A percentile compares a stretch with the other conserved stretches of the same genome.
Conservation (phyloP, 768 basidiomycete species). For the Podaxis sp. region DNA sequence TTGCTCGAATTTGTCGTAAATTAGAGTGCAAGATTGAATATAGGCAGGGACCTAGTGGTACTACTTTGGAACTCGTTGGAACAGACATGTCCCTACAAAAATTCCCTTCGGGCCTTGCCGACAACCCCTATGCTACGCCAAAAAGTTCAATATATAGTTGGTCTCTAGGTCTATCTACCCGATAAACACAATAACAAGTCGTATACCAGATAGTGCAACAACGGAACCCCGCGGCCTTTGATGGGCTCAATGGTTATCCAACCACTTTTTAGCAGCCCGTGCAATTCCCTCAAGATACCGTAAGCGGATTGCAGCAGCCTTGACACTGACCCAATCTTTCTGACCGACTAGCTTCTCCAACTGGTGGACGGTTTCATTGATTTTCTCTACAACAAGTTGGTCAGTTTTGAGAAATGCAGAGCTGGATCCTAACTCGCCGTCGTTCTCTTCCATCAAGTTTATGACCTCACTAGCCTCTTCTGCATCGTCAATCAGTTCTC, state of each 20-base stretch:
- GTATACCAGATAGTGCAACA: too few relatives aligned
- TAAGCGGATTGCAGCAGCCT: conserved; percentile 61
- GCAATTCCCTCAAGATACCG: conserved; percentile 71
- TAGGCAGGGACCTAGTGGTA: background rate
- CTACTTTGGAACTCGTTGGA: conserved; percentile 1
- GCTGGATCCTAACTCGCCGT: conserved; percentile 37
- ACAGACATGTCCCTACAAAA: background rate
- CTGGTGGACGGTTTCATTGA: conserved; percentile 41
- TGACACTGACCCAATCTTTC: conserved; percentile 57
- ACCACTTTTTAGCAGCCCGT: conserved; percentile 45
- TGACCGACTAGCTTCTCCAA: conserved; percentile 51
- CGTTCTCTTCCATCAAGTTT: conserved; percentile 52
- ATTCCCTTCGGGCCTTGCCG: conserved; percentile 15
- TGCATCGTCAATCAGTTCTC: conserved; percentile 76
- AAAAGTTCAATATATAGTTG: background rate
- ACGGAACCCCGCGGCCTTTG: too few relatives aligned
- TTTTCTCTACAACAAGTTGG: conserved; percentile 44
- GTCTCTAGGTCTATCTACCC: background rate
- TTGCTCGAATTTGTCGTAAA: background rate
- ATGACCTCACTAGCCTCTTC: conserved; percentile 47
- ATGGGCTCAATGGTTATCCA: conserved; percentile 28
- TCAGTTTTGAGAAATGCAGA: conserved; percentile 4
- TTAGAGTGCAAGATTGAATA: background rate
- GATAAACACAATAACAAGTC: background rate
- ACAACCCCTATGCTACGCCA: background rate